These are phyloP conservation scores for Cutaneotrichosporon sp. DNA, from an alignment of 1,284 basidiomycete species.

Conservation along the genomic window DNA sequence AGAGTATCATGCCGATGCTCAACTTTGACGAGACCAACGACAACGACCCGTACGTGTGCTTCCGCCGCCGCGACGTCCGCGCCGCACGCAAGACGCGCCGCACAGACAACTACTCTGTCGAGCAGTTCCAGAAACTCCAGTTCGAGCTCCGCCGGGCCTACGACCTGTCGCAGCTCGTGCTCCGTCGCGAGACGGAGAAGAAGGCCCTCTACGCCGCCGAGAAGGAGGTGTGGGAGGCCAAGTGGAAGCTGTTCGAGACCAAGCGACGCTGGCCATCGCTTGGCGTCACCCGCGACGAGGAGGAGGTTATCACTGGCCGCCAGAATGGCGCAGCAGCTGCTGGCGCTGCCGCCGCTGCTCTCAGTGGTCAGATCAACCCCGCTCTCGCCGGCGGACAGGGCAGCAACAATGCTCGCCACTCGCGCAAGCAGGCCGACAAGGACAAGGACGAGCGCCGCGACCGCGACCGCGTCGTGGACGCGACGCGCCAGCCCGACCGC, in stretches of 20 bases:
- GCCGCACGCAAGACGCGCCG: slow-evolving; percentile 89
- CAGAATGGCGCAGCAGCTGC: slow-evolving; percentile 58
- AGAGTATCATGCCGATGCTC: slow-evolving; percentile 69
- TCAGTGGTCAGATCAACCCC: slow-evolving; percentile 15
- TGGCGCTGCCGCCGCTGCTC: slow-evolving; percentile 38
- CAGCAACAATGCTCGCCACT: slow-evolving; percentile 29
- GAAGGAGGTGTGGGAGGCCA: slow-evolving; percentile 69
- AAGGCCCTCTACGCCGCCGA: slow-evolving; percentile 59
- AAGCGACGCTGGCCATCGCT: slow-evolving; percentile 69
- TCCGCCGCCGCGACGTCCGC: slow-evolving; percentile 92
- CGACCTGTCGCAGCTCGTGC: slow-evolving; percentile 64
- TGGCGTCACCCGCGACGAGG: slow-evolving; percentile 71
- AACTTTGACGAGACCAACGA: slow-evolving; percentile 89
- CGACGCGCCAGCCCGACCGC: slow-evolving; percentile 23
- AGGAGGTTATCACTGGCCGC: slow-evolving; percentile 53
- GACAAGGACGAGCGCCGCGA: slow-evolving; percentile 41
- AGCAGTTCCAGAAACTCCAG: slow-evolving; percentile 76
- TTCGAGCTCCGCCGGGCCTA: slow-evolving; percentile 66
- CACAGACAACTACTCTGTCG: slow-evolving; percentile 79
- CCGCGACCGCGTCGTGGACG: slow-evolving; percentile 35
- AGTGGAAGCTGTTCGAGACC: slow-evolving; percentile 67
- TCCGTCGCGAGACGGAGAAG: slow-evolving; percentile 71
- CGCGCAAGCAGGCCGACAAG: slow-evolving; percentile 32
- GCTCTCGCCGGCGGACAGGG: not conserved
- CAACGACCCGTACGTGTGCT: slow-evolving; percentile 96